A percentile compares a stretch with the other conserved stretches of the same genome.
These are phyloP conservation scores for Groenewaldozyma salmanticensis DNA, from an alignment of 805 yeast genomes.

Conservation along the genomic window DNA sequence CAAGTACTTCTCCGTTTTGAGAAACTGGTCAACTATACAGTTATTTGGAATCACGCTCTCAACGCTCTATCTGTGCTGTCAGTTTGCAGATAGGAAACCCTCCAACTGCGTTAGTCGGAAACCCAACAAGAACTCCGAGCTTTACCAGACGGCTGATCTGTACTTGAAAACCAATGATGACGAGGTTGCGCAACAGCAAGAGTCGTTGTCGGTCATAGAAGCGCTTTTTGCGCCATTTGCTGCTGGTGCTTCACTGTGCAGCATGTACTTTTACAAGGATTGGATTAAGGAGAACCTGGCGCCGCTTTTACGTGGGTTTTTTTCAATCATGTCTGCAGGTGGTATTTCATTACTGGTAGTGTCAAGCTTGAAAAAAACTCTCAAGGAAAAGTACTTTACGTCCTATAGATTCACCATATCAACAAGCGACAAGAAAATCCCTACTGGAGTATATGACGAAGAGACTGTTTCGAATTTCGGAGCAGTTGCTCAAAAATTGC, in stretches of 20 bases:
- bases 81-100: conserved; percentile 18
- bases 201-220: conserved; percentile 10
- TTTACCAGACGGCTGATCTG: conserved; percentile 21
- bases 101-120: conserved; percentile 12
- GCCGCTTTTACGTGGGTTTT: conserved; percentile 19
- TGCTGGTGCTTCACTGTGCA: conserved; percentile 32
- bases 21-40: too few relatives aligned
- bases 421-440: not conserved
- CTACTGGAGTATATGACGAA: not conserved
- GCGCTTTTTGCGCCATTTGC: conserved; percentile 38
- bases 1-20: too few relatives aligned
- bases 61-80: conserved; percentile 14
- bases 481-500: conserved; percentile 8
- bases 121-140: conserved; percentile 16
- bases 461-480: not conserved
- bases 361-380: not conserved
- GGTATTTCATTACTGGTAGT: conserved; percentile 8
- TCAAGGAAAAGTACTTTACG: not conserved
- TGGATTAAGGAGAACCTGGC: conserved; percentile 27
- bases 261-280: conserved; percentile 31
- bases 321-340: conserved; percentile 5
- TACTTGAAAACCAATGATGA: conserved; percentile 5
- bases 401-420: not conserved
- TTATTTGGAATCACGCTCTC: conserved; percentile 10
- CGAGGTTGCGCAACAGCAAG: conserved; percentile 16